A percentile compares a stretch with the other conserved stretches of the same genome.
Evolutionary conservation across 306 rosid species (phyloP).

Genomic region (Vigna reflexopilosa): DNA sequence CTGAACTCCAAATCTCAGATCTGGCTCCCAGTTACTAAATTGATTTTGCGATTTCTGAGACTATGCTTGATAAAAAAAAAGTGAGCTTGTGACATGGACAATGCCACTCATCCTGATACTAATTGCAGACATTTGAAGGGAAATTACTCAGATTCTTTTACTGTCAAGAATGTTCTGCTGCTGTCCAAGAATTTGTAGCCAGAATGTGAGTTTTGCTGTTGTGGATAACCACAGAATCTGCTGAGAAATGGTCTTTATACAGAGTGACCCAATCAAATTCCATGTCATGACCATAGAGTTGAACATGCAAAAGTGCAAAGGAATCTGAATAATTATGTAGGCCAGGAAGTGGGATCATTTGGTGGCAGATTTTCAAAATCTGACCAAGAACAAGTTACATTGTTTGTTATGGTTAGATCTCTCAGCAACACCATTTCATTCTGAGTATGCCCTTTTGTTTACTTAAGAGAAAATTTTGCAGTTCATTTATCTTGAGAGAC

Average conservation of each 20-base stretch:
- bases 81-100: conserved; percentile 39
- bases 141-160: conserved; percentile 26
- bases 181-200: conserved; percentile 39
- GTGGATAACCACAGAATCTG: conserved; percentile 34
- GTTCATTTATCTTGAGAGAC: neutral
- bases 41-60: conserved; percentile 26
- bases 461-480: conserved; percentile 6
- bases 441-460: conserved; percentile 12
- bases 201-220: conserved; percentile 40
- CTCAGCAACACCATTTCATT: conserved; percentile 25
- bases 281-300: conserved; percentile 18
- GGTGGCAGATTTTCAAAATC: conserved; percentile 32
- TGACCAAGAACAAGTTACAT: conserved; percentile 20
- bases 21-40: conserved; percentile 38
- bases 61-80: conserved; percentile 29
- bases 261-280: conserved; percentile 32
- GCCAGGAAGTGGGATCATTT: conserved; percentile 46
- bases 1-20: conserved; percentile 37
- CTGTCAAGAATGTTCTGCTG: conserved; percentile 33
- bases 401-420: conserved; percentile 31
- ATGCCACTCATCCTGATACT: conserved; percentile 4
- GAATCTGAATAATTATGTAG: conserved; percentile 43
- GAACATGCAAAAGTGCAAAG: conserved; percentile 38
- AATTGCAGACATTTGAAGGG: conserved; percentile 1
- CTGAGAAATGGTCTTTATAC: conserved; percentile 24